These are phyloP conservation scores for Alternaria rosae DNA, from an alignment of 2,329 filamentous ascomycete species.

Conservation along the genomic window DNA sequence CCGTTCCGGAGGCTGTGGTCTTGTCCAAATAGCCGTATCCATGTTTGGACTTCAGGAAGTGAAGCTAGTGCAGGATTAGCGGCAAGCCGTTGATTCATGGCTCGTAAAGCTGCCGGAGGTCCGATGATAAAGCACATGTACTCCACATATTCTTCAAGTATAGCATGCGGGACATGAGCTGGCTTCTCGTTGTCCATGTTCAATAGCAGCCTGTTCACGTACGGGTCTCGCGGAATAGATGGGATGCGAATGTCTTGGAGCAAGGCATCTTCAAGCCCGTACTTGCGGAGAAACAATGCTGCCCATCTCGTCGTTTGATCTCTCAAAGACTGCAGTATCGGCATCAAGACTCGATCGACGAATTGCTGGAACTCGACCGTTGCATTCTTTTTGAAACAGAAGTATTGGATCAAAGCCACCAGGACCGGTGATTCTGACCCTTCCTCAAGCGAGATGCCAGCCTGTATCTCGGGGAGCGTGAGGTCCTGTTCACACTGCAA, in stretches of 20 bases:
- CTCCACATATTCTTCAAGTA: constrained; percentile 34
- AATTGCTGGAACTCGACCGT: constrained; percentile 8
- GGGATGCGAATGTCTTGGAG: constrained; percentile 18
- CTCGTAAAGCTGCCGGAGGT: constrained; percentile 26
- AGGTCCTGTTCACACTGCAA: constrained; percentile 22
- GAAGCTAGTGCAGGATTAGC: constrained; percentile 9
- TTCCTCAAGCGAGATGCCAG: neutral
- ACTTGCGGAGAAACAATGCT: constrained; percentile 33
- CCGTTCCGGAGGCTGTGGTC: neutral
- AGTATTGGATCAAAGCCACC: neutral
- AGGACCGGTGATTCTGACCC: constrained; percentile 21
- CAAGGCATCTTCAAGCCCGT: constrained; percentile 14
- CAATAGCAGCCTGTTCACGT: constrained; percentile 14
- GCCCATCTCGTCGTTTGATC: constrained; percentile 31
- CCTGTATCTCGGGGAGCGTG: constrained; percentile 14
- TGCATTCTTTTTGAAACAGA: neutral
- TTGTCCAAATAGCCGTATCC: constrained; percentile 33
- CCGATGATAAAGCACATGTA: constrained; percentile 30
- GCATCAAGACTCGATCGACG: constrained; percentile 31
- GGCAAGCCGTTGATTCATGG: constrained; percentile 26
- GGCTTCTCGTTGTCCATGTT: neutral
- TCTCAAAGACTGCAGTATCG: constrained; percentile 19
- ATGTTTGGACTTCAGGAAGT: constrained; percentile 22
- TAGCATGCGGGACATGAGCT: constrained; percentile 20
- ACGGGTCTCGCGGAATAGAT: constrained; percentile 14